Conservation (phyloP, 225 moss, liverwort and hornwort species). For the Lunularia cruciata region DNA sequence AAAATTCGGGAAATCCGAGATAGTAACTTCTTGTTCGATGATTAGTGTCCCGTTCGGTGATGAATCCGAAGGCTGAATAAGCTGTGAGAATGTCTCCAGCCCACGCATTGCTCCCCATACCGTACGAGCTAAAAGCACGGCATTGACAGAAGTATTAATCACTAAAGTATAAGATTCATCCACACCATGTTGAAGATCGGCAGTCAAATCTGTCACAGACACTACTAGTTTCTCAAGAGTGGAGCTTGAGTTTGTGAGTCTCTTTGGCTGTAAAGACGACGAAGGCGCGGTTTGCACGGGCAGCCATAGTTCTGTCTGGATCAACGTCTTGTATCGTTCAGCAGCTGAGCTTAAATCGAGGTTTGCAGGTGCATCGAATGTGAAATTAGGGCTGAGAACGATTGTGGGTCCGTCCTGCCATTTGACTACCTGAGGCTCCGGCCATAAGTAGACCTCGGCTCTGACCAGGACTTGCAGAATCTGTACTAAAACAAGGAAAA, state of each 20-base stretch:
- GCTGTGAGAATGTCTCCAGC: slow-evolving; percentile 82
- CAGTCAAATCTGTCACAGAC: slow-evolving; percentile 40
- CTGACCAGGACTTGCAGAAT: not conserved
- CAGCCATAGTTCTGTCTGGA: slow-evolving; percentile 62
- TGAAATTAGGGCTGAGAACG: slow-evolving; percentile 46
- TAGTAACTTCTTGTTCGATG: slow-evolving; percentile 7
- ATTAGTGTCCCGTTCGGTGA: not conserved
- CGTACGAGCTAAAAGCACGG: slow-evolving; percentile 43
- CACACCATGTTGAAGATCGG: slow-evolving; percentile 65
- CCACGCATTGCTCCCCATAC: slow-evolving; percentile 83
- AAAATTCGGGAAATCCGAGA: slow-evolving; percentile 25
- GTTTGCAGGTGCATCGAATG: slow-evolving; percentile 31
- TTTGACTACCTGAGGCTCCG: slow-evolving; percentile 51
- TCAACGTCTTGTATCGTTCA: slow-evolving; percentile 39
- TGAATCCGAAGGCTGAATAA: slow-evolving; percentile 33
- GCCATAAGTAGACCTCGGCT: slow-evolving; percentile 59
- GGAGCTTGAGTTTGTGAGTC: not conserved
- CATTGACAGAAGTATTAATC: slow-evolving; percentile 23
- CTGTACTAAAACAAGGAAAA: not conserved
- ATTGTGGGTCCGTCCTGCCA: slow-evolving; percentile 49
- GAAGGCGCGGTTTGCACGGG: slow-evolving; percentile 33
- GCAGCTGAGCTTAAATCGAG: slow-evolving; percentile 42
- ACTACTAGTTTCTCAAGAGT: slow-evolving; percentile 36
- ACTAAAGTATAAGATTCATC: slow-evolving; percentile 64
- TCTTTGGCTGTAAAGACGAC: not conserved